These are phyloP conservation scores for Huiozyma sinensis DNA, from an alignment of 805 yeast genomes.

Conservation along the genomic window DNA sequence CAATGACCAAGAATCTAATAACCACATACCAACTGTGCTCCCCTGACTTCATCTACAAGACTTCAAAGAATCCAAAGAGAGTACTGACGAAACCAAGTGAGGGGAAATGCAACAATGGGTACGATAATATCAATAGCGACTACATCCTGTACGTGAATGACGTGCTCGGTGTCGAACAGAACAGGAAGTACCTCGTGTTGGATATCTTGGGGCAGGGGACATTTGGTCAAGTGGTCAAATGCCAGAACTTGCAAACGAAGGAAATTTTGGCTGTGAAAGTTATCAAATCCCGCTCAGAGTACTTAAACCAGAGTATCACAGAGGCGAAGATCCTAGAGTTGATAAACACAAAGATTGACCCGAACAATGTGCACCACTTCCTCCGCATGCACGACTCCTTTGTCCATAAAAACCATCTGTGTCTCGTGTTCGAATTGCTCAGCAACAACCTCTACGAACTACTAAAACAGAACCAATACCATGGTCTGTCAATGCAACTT, in stretches of 20 bases:
- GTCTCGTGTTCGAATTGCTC: conserved; percentile 83
- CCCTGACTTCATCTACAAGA: conserved; percentile 71
- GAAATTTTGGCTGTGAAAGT: conserved; percentile 91
- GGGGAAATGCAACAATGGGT: conserved; percentile 70
- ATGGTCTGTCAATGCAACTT: conserved; percentile 72
- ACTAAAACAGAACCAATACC: conserved; percentile 85
- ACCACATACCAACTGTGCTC: conserved; percentile 79
- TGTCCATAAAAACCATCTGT: conserved; percentile 83
- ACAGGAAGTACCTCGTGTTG: conserved; percentile 75
- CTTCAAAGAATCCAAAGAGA: conserved; percentile 79
- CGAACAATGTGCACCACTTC: conserved; percentile 63
- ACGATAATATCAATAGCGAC: conserved; percentile 80
- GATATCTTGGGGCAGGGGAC: conserved; percentile 95
- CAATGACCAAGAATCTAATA: conserved; percentile 65
- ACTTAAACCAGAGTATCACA: conserved; percentile 79
- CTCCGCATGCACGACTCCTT: conserved; percentile 77
- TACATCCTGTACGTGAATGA: conserved; percentile 92
- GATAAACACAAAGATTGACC: conserved; percentile 60
- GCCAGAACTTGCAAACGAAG: conserved; percentile 60
- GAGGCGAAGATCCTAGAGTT: conserved; percentile 83
- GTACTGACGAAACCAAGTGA: conserved; percentile 89
- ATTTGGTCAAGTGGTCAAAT: conserved; percentile 96
- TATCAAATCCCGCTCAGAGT: conserved; percentile 84
- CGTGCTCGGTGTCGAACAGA: conserved; percentile 59
- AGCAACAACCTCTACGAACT: conserved; percentile 84